phyloP scores from a whole-genome alignment of 208 protist species.

The Phytomonas francai region DNA sequence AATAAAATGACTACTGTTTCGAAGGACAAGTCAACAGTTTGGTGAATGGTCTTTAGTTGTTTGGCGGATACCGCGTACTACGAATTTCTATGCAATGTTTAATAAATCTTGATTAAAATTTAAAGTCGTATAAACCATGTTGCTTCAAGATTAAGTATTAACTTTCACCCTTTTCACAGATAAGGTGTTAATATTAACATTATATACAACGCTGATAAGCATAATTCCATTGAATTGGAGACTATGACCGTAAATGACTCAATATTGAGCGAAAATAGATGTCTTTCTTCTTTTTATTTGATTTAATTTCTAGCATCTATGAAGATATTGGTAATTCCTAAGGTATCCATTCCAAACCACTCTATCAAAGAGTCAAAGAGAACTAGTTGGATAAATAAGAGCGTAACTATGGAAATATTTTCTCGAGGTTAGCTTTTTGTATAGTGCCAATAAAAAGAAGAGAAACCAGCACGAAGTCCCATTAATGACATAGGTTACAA shows the following conservation, averaged over 20 bases:
- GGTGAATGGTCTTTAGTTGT: not conserved
- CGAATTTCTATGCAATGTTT: not conserved
- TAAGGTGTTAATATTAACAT: not conserved
- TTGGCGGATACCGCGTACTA: not conserved
- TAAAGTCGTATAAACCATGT: not conserved
- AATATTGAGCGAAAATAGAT: not conserved
- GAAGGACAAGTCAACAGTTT: not conserved
- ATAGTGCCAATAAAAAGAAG: not conserved
- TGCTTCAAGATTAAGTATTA: not conserved
- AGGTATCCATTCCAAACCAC: not conserved
- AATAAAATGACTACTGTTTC: not conserved
- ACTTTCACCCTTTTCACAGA: not conserved
- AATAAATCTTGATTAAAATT: conserved; percentile 1
- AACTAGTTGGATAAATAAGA: not conserved
- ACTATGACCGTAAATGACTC: not conserved
- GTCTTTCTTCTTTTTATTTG: not conserved
- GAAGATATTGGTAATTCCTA: not conserved
- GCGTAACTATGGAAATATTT: not conserved
- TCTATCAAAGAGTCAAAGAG: not conserved
- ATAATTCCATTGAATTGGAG: not conserved
- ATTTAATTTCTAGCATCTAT: not conserved
- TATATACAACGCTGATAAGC: not conserved
- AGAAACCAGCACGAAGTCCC: not conserved
- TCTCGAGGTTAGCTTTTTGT: not conserved
- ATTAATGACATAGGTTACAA: not conserved